These are phyloP conservation scores for Lasiodiplodia sp. DNA, from an alignment of 2,329 filamentous ascomycete genomes.

Conservation along the genomic window DNA sequence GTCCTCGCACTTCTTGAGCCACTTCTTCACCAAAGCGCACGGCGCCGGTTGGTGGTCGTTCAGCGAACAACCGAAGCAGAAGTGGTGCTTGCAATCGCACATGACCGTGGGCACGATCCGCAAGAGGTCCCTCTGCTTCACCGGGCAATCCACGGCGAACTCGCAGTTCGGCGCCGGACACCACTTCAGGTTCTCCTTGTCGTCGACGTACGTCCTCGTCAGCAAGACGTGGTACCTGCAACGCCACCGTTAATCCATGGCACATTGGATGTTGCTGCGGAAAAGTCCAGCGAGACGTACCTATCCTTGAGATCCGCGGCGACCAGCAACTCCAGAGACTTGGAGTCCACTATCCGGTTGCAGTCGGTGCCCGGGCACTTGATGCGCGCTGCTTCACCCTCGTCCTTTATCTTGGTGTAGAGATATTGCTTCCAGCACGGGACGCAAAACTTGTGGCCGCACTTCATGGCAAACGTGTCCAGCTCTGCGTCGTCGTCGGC, in stretches of 20 bases:
- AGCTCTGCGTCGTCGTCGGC: conserved; percentile 84
- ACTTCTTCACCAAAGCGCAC: conserved; percentile 88
- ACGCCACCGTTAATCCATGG: conserved; percentile 31
- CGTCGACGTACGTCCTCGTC: conserved; percentile 94
- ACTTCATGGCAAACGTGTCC: conserved; percentile 91
- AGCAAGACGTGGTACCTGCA: conserved; percentile 82
- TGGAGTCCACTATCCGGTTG: conserved; percentile 88
- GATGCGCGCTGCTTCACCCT: conserved; percentile 93
- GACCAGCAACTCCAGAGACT: conserved; percentile 80
- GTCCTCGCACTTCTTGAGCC: conserved; percentile 98
- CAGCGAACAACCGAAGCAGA: conserved; percentile 94
- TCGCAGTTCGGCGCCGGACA: conserved; percentile 97
- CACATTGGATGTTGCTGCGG: too few relatives aligned
- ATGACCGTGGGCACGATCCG: conserved; percentile 88
- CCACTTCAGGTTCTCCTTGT: conserved; percentile 95
- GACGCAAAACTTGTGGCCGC: conserved; percentile 90
- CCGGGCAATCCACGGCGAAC: conserved; percentile 85
- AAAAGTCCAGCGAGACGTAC: conserved; percentile 43
- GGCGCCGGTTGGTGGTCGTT: conserved; percentile 93
- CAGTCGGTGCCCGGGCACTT: conserved; percentile 90
- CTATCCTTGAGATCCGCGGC: conserved; percentile 63
- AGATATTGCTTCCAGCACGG: conserved; percentile 93
- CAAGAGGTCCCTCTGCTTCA: conserved; percentile 87
- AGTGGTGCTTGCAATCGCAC: conserved; percentile 83
- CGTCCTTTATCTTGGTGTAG: conserved; percentile 89